Evolutionary conservation across 371 early-diverging fungal genomes (phyloP).

Genomic region (Mucor piriformis): DNA sequence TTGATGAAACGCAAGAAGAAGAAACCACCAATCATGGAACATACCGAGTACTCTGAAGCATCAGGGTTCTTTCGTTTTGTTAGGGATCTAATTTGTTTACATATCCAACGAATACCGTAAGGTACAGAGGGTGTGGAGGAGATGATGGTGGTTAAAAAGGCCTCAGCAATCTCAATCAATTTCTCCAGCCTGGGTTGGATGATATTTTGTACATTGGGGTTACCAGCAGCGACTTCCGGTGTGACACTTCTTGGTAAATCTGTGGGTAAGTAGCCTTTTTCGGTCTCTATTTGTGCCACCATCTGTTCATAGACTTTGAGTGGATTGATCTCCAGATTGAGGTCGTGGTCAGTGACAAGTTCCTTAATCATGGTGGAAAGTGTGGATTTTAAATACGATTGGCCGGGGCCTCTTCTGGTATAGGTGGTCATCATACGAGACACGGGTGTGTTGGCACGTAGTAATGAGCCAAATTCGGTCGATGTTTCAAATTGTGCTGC

Average conservation of each 20-base stretch:
- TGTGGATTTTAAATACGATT: slow-evolving; percentile 88
- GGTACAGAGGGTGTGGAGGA: slow-evolving; percentile 82
- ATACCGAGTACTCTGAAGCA: slow-evolving; percentile 84
- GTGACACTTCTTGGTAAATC: slow-evolving; percentile 76
- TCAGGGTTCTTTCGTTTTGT: slow-evolving; percentile 93
- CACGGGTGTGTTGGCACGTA: slow-evolving; percentile 95
- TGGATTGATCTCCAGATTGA: slow-evolving; percentile 90
- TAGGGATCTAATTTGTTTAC: slow-evolving; percentile 93
- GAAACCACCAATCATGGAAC: slow-evolving; percentile 96
- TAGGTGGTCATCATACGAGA: slow-evolving; percentile 98
- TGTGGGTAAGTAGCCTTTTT: slow-evolving; percentile 59
- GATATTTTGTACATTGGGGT: slow-evolving; percentile 81
- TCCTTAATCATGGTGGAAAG: slow-evolving; percentile 80
- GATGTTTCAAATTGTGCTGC: slow-evolving; percentile 91
- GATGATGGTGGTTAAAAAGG: slow-evolving; percentile 84
- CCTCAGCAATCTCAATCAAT: slow-evolving; percentile 84
- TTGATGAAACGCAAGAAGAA: slow-evolving; percentile 97
- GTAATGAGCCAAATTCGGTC: slow-evolving; percentile 83
- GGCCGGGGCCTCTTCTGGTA: slow-evolving; percentile 94
- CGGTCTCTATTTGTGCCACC: slow-evolving; percentile 72
- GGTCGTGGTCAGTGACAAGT: slow-evolving; percentile 69
- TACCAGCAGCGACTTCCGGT: slow-evolving; percentile 76
- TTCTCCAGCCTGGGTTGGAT: slow-evolving; percentile 82
- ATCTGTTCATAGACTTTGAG: slow-evolving; percentile 85
- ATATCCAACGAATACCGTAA: slow-evolving; percentile 98